Conservation (phyloP, 805 yeast genomes). For the Ogataea parapolymorpha region DNA sequence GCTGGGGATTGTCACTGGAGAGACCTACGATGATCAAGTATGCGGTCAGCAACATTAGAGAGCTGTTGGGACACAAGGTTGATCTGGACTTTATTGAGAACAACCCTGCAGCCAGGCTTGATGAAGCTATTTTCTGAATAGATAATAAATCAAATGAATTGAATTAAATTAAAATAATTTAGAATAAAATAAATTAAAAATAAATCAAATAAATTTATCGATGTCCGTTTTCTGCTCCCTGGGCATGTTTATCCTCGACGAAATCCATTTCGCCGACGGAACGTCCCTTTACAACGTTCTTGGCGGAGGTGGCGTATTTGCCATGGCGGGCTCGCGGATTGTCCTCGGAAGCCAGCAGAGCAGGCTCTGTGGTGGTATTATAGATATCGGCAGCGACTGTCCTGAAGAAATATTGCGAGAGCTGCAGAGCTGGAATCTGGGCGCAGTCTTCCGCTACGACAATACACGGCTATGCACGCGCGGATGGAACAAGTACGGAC, state of each 20-base stretch:
- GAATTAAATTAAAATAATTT: neutral
- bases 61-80: slow-evolving; percentile 95
- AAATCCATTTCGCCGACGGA: slow-evolving; percentile 55
- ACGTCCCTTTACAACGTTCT: slow-evolving; percentile 47
- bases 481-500: slow-evolving; percentile 76
- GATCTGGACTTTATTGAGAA: slow-evolving; percentile 89
- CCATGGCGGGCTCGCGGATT: slow-evolving; percentile 69
- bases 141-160: neutral
- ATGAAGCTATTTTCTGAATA: slow-evolving; percentile 52
- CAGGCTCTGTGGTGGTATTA: slow-evolving; percentile 54
- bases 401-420: slow-evolving; percentile 45
- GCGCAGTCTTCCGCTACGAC: slow-evolving; percentile 53
- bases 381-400: slow-evolving; percentile 80
- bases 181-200: neutral
- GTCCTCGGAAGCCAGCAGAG: slow-evolving; percentile 39
- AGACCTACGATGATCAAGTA: slow-evolving; percentile 99
- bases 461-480: slow-evolving; percentile 61
- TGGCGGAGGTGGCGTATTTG: slow-evolving; percentile 92
- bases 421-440: slow-evolving; percentile 60
- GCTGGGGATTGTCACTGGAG: slow-evolving; percentile 96
- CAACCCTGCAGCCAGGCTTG: slow-evolving; percentile 97
- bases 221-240: slow-evolving; percentile 51
- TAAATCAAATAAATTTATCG: neutral
- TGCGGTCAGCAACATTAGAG: slow-evolving; percentile 93
- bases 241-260: slow-evolving; percentile 92